These are phyloP conservation scores for Phlebiopsis flavidoalba DNA, from an alignment of 768 basidiomycete genomes.

Conservation along the genomic window DNA sequence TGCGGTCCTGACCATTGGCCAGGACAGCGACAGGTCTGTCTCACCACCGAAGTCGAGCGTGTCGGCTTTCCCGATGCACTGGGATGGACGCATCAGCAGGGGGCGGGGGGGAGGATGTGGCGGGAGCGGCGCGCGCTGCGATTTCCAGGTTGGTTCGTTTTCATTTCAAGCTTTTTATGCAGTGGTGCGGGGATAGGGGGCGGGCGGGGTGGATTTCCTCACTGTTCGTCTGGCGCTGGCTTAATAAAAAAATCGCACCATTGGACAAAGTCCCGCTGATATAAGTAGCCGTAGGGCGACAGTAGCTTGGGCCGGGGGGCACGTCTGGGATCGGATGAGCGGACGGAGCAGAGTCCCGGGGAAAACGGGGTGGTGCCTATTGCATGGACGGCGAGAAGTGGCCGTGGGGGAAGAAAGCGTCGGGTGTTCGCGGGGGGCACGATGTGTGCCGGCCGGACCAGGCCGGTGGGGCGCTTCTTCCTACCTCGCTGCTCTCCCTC, in stretches of 20 bases:
- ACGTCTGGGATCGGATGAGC: too few relatives aligned
- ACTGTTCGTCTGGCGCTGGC: conserved; percentile 18
- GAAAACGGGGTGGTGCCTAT: too few relatives aligned
- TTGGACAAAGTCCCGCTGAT: conserved; percentile 30
- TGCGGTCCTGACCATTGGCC: conserved; percentile 53
- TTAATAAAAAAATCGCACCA: too few relatives aligned
- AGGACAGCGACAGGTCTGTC: conserved; percentile 49
- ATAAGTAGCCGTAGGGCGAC: conserved; percentile 13
- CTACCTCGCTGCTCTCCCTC: too few relatives aligned
- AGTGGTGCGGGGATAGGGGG: conserved; percentile 36
- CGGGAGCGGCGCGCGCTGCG: conserved; percentile 28
- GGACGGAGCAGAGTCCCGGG: too few relatives aligned
- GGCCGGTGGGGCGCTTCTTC: conserved; percentile 49
- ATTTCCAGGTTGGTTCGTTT: conserved; percentile 26
- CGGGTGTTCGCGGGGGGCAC: conserved; percentile 16
- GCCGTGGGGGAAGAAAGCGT: conserved; percentile 16
- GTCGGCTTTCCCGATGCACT: conserved; percentile 71
- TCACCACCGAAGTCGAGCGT: conserved; percentile 58
- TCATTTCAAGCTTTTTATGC: conserved; percentile 17
- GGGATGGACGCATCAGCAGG: conserved; percentile 31
- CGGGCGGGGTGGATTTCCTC: conserved; percentile 35
- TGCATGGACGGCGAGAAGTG: conserved; percentile 6
- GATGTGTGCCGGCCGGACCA: conserved; percentile 35
- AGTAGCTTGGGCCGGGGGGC: too few relatives aligned
- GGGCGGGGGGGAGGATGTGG: conserved; percentile 36